Conservation (phyloP, 2,329 filamentous ascomycete species). For the Diaporthe vexans region DNA sequence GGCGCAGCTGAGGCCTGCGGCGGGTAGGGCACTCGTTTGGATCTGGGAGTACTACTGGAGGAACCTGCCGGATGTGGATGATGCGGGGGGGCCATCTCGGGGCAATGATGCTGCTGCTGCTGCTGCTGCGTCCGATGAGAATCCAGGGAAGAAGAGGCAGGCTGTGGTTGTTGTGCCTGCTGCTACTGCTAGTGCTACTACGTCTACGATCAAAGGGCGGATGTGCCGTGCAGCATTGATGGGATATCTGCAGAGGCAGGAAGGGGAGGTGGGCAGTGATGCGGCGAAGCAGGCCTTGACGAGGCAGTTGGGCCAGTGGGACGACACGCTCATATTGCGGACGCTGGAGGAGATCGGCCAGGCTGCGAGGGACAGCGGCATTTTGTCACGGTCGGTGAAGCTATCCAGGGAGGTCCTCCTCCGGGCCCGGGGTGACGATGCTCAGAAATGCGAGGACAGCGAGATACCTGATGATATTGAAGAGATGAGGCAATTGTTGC, state of each 20-base stretch:
- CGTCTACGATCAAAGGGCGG: conserved; percentile 26
- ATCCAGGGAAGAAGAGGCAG: conserved; percentile 16
- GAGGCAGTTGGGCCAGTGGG: conserved; percentile 48
- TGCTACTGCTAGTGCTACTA: neutral
- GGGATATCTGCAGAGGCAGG: conserved; percentile 55
- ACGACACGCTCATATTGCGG: conserved; percentile 47
- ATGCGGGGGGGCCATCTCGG: neutral
- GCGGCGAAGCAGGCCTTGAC: conserved; percentile 41
- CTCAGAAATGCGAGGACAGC: conserved; percentile 30
- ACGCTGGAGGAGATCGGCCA: conserved; percentile 49
- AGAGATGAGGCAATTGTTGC: conserved; percentile 28
- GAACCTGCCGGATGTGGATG: conserved; percentile 55
- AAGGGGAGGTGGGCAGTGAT: conserved; percentile 42
- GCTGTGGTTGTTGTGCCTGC: conserved; percentile 7
- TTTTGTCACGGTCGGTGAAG: conserved; percentile 49
- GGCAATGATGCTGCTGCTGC: too few species aligned
- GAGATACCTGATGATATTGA: conserved; percentile 26
- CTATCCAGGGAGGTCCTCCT: conserved; percentile 45
- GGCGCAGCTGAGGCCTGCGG: conserved; percentile 77
- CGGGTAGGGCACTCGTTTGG: conserved; percentile 81
- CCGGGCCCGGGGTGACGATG: conserved; percentile 46
- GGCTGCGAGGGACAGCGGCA: conserved; percentile 46
- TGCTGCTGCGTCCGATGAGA: too few species aligned
- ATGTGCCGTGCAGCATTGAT: conserved; percentile 54
- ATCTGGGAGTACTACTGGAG: conserved; percentile 93